These are phyloP conservation scores for Aristolochia californica DNA, from an alignment of 164 flowering plant genomes.

Conservation along the genomic window DNA sequence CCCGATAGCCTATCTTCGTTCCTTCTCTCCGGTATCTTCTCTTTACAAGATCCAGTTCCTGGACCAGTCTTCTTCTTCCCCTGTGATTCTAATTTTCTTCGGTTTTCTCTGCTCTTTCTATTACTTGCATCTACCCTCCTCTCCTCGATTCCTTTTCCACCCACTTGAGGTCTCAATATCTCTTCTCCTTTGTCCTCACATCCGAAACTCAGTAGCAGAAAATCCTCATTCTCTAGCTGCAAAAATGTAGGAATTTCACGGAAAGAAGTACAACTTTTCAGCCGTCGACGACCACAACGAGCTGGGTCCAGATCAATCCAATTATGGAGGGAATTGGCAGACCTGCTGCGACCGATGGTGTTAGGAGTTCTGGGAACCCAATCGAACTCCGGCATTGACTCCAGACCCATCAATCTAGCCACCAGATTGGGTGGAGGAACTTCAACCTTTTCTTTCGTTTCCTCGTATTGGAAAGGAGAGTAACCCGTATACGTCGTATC, in stretches of 20 bases:
- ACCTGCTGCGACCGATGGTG: conserved; percentile 42
- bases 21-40: neutral
- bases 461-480: neutral
- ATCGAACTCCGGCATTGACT: conserved; percentile 27
- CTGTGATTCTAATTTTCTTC: neutral
- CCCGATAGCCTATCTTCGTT: neutral
- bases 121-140: neutral
- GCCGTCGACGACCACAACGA: conserved; percentile 28
- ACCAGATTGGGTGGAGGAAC: conserved; percentile 31
- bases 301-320: conserved; percentile 22
- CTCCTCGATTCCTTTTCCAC: neutral
- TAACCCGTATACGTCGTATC: neutral
- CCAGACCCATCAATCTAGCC: conserved; percentile 68
- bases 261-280: conserved; percentile 44
- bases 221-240: conserved; percentile 21
- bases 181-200: conserved; percentile 14
- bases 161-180: neutral
- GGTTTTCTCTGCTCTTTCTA: neutral
- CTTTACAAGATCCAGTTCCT: neutral
- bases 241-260: conserved; percentile 34
- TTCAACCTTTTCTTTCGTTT: conserved; percentile 6
- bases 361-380: conserved; percentile 1
- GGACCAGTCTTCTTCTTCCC: neutral
- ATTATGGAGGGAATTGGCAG: conserved; percentile 44
- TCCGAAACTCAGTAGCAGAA: conserved; percentile 47